Evolutionary conservation across 441 rosid genomes (phyloP).

Genomic region (Pelargonium myrrhifolium): DNA sequence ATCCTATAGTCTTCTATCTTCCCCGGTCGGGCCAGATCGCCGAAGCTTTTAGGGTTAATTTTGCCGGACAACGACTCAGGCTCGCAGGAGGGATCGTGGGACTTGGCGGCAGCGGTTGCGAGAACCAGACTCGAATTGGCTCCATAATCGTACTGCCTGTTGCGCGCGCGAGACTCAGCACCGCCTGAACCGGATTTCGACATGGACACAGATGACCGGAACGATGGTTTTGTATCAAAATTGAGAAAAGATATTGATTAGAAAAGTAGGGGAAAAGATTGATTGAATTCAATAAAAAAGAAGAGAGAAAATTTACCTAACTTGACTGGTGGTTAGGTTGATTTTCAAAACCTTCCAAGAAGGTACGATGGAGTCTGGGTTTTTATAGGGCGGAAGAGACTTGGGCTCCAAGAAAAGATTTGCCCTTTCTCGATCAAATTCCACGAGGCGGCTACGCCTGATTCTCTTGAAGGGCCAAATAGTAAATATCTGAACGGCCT

Average conservation of each 20-base stretch:
- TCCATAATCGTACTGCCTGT: background rate
- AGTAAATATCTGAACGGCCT: too few species aligned
- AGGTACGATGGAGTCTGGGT: background rate
- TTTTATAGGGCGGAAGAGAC: background rate
- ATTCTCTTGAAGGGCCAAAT: too few species aligned
- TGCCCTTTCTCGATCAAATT: background rate
- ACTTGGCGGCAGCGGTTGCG: background rate
- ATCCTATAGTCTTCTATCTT: background rate
- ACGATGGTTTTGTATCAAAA: background rate
- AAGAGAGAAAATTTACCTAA: background rate
- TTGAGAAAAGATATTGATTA: background rate
- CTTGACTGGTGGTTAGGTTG: background rate
- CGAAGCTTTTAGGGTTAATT: background rate
- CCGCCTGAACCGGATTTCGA: background rate
- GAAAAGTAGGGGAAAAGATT: background rate
- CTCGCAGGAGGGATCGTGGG: background rate
- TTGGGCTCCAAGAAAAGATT: background rate
- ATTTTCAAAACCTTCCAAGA: background rate
- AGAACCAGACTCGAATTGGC: background rate
- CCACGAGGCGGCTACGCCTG: too few species aligned
- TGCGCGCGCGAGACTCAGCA: background rate
- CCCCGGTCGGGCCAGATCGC: background rate
- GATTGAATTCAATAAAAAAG: background rate
- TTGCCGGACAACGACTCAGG: background rate
- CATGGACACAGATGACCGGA: background rate